phyloP scores from a whole-genome alignment of 371 early-diverging fungal species.

The Nosema muscidifuracis region DNA sequence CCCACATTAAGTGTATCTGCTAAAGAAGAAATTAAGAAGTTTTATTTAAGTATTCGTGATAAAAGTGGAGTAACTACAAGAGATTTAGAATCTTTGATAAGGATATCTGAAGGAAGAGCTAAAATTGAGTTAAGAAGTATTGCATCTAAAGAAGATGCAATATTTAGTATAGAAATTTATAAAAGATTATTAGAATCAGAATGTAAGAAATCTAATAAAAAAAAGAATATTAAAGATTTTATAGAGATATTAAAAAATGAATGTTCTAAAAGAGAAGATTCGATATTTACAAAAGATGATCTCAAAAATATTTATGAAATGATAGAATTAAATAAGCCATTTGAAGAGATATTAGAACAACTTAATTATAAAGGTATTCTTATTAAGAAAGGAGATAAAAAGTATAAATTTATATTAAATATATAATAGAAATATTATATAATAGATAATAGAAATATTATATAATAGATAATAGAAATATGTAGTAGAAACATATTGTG shows the following conservation, averaged over 20 bases:
- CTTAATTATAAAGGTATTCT: conserved; percentile 52
- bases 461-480: no score
- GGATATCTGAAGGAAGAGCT: conserved; percentile 57
- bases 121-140: conserved; percentile 54
- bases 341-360: conserved; percentile 36
- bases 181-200: conserved; percentile 33
- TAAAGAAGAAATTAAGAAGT: conserved; percentile 42
- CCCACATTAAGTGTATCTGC: conserved; percentile 57
- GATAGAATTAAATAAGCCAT: conserved; percentile 10
- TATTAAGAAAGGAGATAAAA: conserved; percentile 43
- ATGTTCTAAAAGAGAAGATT: conserved; percentile 1
- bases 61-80: conserved; percentile 40
- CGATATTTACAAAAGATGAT: conserved; percentile 17
- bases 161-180: conserved; percentile 50
- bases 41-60: conserved; percentile 37
- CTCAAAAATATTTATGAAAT: conserved; percentile 17
- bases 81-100: conserved; percentile 52
- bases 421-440: no score
- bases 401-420: conserved; percentile 52
- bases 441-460: no score
- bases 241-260: conserved; percentile 22
- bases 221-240: conserved; percentile 26
- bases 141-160: conserved; percentile 49
- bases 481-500: no score
- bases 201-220: conserved; percentile 7